These are phyloP conservation scores for Phytophthora ohioensis DNA, from an alignment of 352 stramenopile genomes.

Conservation along the genomic window DNA sequence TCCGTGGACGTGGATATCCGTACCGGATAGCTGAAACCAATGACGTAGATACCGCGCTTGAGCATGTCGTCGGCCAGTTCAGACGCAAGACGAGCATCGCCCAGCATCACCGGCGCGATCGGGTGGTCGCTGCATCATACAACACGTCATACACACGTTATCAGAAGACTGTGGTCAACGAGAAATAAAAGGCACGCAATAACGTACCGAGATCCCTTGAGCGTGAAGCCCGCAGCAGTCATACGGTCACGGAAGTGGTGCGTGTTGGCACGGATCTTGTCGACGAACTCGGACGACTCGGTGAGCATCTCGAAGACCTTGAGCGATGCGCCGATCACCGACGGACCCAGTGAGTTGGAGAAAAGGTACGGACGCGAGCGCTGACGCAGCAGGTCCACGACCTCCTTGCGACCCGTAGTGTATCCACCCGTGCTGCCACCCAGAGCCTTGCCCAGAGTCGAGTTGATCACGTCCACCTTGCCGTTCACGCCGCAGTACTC, in stretches of 20 bases:
- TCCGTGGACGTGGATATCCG: neutral
- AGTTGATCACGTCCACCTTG: conserved; percentile 95
- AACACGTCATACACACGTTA: conserved; percentile 18
- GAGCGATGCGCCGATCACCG: conserved; percentile 94
- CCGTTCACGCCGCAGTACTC: conserved; percentile 92
- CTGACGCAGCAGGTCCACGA: conserved; percentile 94
- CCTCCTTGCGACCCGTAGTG: conserved; percentile 89
- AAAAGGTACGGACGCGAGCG: conserved; percentile 94
- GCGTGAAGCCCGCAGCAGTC: conserved; percentile 90
- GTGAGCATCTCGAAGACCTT: conserved; percentile 95
- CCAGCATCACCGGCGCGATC: conserved; percentile 94
- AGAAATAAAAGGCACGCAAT: neutral
- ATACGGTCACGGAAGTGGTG: conserved; percentile 93
- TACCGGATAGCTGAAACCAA: conserved; percentile 95
- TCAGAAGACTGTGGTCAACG: conserved; percentile 3
- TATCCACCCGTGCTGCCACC: conserved; percentile 94
- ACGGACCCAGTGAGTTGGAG: conserved; percentile 93
- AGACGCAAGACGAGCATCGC: conserved; percentile 90
- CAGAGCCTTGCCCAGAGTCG: conserved; percentile 94
- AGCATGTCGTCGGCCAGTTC: conserved; percentile 94
- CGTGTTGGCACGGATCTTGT: conserved; percentile 91
- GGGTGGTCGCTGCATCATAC: conserved; percentile 74
- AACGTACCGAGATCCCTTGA: conserved; percentile 81
- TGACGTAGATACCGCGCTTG: conserved; percentile 94
- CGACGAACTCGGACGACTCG: conserved; percentile 83